Evolutionary conservation across 75 land plant genomes (phyloP).

Genomic region (Larix kaempferi): DNA sequence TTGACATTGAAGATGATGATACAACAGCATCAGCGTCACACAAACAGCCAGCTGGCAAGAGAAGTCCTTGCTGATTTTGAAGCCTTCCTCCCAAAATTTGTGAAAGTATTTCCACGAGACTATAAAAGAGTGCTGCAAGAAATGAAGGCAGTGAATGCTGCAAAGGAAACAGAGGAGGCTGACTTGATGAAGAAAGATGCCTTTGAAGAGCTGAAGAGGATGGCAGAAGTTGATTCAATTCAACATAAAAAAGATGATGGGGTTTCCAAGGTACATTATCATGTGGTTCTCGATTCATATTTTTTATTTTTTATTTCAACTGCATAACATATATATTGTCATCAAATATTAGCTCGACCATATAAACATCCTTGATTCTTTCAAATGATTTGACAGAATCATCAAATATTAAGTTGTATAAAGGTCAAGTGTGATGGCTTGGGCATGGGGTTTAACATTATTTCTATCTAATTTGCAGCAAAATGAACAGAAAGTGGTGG

Average conservation of each 20-base stretch:
- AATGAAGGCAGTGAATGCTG: conserved; percentile 48
- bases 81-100: conserved; percentile 71
- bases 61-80: conserved; percentile 80
- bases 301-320: not conserved
- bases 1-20: conserved; percentile 79
- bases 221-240: conserved; percentile 43
- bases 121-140: conserved; percentile 79
- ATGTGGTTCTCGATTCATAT: too few relatives aligned
- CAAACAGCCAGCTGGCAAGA: conserved; percentile 72
- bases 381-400: not conserved
- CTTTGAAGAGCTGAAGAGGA: conserved; percentile 86
- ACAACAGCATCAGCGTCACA: conserved; percentile 90
- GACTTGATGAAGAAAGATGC: conserved; percentile 76
- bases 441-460: too few relatives aligned
- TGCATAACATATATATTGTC: not conserved
- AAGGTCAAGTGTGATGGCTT: too few relatives aligned
- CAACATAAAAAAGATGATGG: not conserved
- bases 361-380: not conserved
- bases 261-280: not conserved
- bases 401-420: too few relatives aligned
- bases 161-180: conserved; percentile 54
- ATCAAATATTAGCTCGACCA: not conserved
- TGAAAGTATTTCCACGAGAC: conserved; percentile 95
- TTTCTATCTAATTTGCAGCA: not conserved
- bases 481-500: not conserved